Evolutionary conservation across 768 basidiomycete species (phyloP), one percentile per base, ranked within the genome.

Genomic region (Boletales sp.): DNA sequence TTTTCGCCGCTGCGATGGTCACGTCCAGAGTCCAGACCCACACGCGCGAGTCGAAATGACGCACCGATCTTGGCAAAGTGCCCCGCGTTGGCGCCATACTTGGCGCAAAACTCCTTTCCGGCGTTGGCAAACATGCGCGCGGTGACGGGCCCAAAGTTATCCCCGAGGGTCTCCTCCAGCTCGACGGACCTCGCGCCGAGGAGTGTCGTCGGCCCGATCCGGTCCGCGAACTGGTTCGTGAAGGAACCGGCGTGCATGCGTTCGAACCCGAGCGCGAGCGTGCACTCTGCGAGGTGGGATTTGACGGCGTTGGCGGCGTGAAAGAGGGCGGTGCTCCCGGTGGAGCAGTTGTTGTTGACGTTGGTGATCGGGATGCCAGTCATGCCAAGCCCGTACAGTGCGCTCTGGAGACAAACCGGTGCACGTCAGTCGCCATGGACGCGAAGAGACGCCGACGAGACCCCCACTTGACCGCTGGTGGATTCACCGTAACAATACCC

Each of bases 311-410:
- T 81, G 51, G 83, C 82, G 3, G 84, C 85, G 35, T 86, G 78
- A 63, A 77, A 85, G 12, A 91, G 72, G 12, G 90, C 89, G 1
- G 85, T 77, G 43, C 83, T 85, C 3, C 88, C 87, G 2, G 87
- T 90, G 2, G 88, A 84, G 57, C 88, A 90, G 64, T 88, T 88
- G 69, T 90, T 90, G 71, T 89, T 90, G 39, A 90, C 84, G 57
- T 90, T 93, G 45, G 84, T 77, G 58, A 92, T 84, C 2, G 88
- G 87, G 50, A 93, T 90, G 40, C 80, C 74, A 0, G 88, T 91
- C 64, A 91, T 75, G 15, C 90, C 89, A 31, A 92, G 80, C 62
- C 80, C 81, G 68, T 91, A 90, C 27, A 92, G 69, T 7, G 86
- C 80, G n/a, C 87, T 75, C 82, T 92, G 63, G 34, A 5, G 15